Evolutionary conservation across 148 eudicot genomes (phyloP).

Genomic region (Fagopyrum tataricum): DNA sequence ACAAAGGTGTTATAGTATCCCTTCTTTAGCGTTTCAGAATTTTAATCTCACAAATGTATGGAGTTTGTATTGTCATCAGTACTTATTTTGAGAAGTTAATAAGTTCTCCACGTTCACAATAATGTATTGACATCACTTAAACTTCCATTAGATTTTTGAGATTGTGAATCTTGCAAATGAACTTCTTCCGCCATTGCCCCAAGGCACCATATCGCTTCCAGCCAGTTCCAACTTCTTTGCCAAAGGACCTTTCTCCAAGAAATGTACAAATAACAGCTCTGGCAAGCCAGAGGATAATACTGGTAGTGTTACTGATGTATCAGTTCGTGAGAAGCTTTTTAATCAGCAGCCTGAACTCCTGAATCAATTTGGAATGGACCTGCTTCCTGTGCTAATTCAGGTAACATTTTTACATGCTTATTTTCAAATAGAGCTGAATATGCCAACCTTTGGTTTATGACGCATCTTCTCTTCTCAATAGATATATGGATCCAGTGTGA

Average conservation of each 20-base stretch:
- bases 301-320: conserved; percentile 44
- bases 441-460: neutral
- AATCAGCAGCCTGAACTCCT: conserved; percentile 89
- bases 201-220: conserved; percentile 84
- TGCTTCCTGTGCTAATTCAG: conserved; percentile 93
- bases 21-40: too few relatives aligned
- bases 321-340: conserved; percentile 68
- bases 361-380: conserved; percentile 85
- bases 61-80: neutral
- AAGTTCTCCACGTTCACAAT: neutral
- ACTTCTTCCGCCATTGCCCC: conserved; percentile 94
- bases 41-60: neutral
- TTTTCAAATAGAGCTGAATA: neutral
- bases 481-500: conserved; percentile 98
- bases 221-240: conserved; percentile 46
- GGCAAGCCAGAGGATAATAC: conserved; percentile 54
- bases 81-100: neutral
- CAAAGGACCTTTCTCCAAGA: conserved; percentile 58
- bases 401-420: conserved; percentile 25
- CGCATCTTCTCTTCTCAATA: conserved; percentile 22
- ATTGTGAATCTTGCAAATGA: conserved; percentile 97
- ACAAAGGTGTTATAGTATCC: neutral
- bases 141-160: conserved; percentile 67
- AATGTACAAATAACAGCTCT: conserved; percentile 52
- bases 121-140: neutral